phyloP scores from a whole-genome alignment of 805 yeast species.

The Starmerella bacillaris region DNA sequence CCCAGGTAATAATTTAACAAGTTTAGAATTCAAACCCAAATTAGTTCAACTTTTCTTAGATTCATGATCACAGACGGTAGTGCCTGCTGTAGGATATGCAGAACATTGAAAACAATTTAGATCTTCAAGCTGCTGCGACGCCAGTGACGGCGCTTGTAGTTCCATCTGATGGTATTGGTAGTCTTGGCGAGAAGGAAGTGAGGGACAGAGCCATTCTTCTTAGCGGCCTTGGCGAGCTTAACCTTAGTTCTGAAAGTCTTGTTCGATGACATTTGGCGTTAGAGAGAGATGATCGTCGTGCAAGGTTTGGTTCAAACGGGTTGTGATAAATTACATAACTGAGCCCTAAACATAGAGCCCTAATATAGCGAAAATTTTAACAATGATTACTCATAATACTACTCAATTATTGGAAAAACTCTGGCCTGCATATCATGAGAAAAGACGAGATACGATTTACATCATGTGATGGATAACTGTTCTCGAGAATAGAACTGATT shows the following conservation, averaged over 20 bases:
- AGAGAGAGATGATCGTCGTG: not conserved
- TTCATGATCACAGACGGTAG: too few relatives aligned
- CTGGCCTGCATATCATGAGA: too few relatives aligned
- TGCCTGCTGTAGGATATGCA: too few relatives aligned
- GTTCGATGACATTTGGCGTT: conserved; percentile 30
- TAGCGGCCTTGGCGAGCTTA: conserved; percentile 96
- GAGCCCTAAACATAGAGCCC: not conserved
- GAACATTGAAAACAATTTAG: conserved; percentile 40
- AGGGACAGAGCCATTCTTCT: conserved; percentile 99
- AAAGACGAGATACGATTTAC: too few relatives aligned
- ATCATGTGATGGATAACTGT: too few relatives aligned
- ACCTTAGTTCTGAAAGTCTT: conserved; percentile 94
- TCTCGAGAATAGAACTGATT: too few relatives aligned
- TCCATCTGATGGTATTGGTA: conserved; percentile 72
- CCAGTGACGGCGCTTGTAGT: conserved; percentile 99
- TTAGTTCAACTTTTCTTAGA: too few relatives aligned
- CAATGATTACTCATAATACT: too few relatives aligned
- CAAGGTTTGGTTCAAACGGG: not conserved
- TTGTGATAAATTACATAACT: not conserved
- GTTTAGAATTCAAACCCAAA: too few relatives aligned
- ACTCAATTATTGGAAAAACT: too few relatives aligned
- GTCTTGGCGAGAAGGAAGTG: conserved; percentile 99
- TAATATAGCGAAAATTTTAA: too few relatives aligned
- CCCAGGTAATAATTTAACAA: too few relatives aligned
- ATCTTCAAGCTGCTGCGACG: conserved; percentile 97